Evolutionary conservation across 768 basidiomycete genomes (phyloP), one percentile per base, ranked within the genome.

Genomic region (Wakefieldia striispora): DNA sequence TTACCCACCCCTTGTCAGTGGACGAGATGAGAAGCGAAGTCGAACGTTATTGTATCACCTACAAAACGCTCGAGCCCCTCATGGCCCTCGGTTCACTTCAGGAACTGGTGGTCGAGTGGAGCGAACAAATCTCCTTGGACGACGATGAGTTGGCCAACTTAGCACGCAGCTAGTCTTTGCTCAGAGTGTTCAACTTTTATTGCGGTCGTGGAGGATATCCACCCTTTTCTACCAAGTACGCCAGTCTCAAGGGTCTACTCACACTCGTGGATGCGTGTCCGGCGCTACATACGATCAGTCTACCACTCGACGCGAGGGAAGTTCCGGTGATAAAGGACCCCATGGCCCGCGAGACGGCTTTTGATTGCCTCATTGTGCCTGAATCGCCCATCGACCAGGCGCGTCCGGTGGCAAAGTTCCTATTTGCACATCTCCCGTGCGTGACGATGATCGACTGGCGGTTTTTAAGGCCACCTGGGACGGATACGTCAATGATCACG

Each of bases 381-480:
- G 57, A 60, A 43, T 56, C 58, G 1, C 58, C 58, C 0, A 50
- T 60, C 26, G 33, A 41, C 6, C 10, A 47, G n/a, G 42, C 53
- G 1, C 23, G 21, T 19, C 47, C 47, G 7, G 54, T 59, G 9
- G 58, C 58, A 3, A 41, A 41, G 14, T 58, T 54, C 38, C n/a
- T 61, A 20, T 47, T 16, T 6, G 26, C 40, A 12, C 33, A 49
- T 21, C 24, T 53, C 20, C 55, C 46, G 8, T 42, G 27, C 6
- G 23, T 61, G 24, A 40, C 34, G 3, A 1, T 8, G 0, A 8
- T 59, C 35, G 47, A 46, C 2, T 26, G 24, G 8, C 43, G 23
- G 29, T 52, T 48, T 24, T 2, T 29, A 38, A 34, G 29, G 14
- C 42, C 26, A 1, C 46, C 44, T 3, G 57, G 43, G 3, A 36